A percentile compares a stretch with the other conserved stretches of the same genome.
Evolutionary conservation across 345 rosid genomes (phyloP).

Genomic region (Dovyalis caffra): DNA sequence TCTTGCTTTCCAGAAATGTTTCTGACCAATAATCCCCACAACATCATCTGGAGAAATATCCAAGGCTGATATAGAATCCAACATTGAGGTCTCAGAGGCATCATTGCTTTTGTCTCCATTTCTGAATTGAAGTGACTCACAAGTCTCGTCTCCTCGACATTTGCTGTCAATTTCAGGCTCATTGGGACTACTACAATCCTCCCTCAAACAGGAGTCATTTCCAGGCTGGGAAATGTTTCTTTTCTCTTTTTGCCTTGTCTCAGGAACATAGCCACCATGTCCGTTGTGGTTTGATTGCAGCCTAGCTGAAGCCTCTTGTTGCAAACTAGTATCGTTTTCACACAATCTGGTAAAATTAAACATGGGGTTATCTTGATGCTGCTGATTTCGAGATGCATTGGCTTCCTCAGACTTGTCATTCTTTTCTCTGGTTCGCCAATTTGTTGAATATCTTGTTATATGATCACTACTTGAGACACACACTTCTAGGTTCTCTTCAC

Average conservation of each 20-base stretch:
- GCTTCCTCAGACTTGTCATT: constrained; percentile 16
- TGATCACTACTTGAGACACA: constrained; percentile 22
- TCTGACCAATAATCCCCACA: constrained; percentile 84
- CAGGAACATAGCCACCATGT: constrained; percentile 18
- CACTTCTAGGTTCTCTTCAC: constrained; percentile 30
- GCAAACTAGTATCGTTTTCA: constrained; percentile 32
- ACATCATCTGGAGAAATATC: constrained; percentile 82
- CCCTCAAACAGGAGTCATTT: constrained; percentile 28
- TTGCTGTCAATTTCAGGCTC: constrained; percentile 36
- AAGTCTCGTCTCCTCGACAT: constrained; percentile 26
- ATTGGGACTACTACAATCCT: constrained; percentile 30
- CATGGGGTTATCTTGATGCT: constrained; percentile 16
- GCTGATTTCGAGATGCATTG: constrained; percentile 26
- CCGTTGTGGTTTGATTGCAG: constrained; percentile 22
- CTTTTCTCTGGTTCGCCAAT: constrained; percentile 19
- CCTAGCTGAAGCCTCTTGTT: constrained; percentile 31
- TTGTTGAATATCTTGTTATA: constrained; percentile 20
- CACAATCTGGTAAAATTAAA: constrained; percentile 28
- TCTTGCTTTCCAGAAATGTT: constrained; percentile 93
- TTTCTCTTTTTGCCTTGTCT: constrained; percentile 28
- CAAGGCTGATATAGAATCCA: constrained; percentile 56
- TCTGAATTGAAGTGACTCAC: constrained; percentile 26
- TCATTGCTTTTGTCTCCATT: constrained; percentile 55
- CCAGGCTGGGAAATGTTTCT: constrained; percentile 26
- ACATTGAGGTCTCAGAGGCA: constrained; percentile 60